Evolutionary conservation across 2,329 filamentous ascomycete genomes (phyloP).

Genomic region (Phyllosticta citrichinensis): DNA sequence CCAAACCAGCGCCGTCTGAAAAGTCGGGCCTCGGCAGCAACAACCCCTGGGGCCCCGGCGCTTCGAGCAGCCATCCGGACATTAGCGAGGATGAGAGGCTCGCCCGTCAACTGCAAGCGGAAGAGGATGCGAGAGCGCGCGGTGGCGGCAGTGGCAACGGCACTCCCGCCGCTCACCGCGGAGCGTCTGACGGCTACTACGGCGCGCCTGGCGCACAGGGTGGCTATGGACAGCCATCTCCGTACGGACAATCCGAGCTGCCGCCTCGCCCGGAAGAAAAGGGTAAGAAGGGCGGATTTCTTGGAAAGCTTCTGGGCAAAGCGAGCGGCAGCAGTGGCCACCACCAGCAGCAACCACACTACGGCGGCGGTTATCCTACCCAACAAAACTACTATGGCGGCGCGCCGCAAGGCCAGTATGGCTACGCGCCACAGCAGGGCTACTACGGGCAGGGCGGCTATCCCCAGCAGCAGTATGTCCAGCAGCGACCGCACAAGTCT

Average conservation of each 20-base stretch:
- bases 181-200: constrained; percentile 37
- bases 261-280: constrained; percentile 22
- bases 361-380: constrained; percentile 10
- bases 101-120: constrained; percentile 69
- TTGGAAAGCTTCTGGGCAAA: constrained; percentile 46
- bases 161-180: constrained; percentile 15
- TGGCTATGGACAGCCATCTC: constrained; percentile 16
- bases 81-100: constrained; percentile 60
- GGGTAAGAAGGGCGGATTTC: constrained; percentile 33
- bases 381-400: constrained; percentile 22
- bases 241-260: constrained; percentile 21
- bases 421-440: constrained; percentile 22
- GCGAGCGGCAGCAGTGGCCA: constrained; percentile 10
- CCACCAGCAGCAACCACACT: constrained; percentile 13
- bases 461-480: constrained; percentile 14
- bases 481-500: constrained; percentile 27
- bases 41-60: constrained; percentile 54
- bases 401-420: constrained; percentile 18
- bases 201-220: constrained; percentile 3
- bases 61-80: constrained; percentile 13
- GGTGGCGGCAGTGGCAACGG: constrained; percentile 23
- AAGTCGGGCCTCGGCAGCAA: constrained; percentile 50
- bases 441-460: constrained; percentile 22
- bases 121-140: constrained; percentile 60
- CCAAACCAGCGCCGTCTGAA: constrained; percentile 34